Conservation (phyloP, 1,139 yeast species). For the Wickerhamomyces sp. region DNA sequence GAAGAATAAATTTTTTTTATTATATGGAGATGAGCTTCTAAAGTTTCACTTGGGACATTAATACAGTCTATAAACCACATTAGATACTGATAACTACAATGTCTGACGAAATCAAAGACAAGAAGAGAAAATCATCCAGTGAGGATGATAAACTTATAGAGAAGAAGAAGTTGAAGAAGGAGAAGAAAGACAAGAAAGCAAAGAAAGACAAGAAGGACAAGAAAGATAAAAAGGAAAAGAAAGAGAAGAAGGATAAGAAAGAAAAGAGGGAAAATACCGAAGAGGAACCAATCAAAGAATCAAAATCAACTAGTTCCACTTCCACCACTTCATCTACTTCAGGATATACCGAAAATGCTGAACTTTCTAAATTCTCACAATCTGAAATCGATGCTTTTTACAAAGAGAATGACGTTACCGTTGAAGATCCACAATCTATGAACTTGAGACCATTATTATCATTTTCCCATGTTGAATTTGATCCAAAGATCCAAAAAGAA, state of each 20-base stretch:
- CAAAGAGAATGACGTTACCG: slow-evolving; percentile 67
- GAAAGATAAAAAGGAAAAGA: slow-evolving; percentile 38
- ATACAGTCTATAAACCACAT: background rate
- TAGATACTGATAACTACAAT: slow-evolving; percentile 1
- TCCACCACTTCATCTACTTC: slow-evolving; percentile 2
- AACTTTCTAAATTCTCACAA: slow-evolving; percentile 36
- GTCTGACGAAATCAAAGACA: slow-evolving; percentile 31
- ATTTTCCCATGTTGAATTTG: slow-evolving; percentile 59
- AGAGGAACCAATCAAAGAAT: slow-evolving; percentile 34
- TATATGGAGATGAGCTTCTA: slow-evolving; percentile 1
- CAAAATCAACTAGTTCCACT: slow-evolving; percentile 3
- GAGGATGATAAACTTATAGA: slow-evolving; percentile 29
- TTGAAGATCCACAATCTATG: slow-evolving; percentile 60
- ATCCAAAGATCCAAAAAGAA: slow-evolving; percentile 48
- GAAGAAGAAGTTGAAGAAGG: slow-evolving; percentile 41
- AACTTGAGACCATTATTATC: slow-evolving; percentile 64
- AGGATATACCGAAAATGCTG: slow-evolving; percentile 24
- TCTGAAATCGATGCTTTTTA: slow-evolving; percentile 59
- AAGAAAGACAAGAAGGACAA: slow-evolving; percentile 39
- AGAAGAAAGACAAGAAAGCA: slow-evolving; percentile 43
- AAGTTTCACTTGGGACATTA: background rate
- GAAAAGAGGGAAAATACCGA: slow-evolving; percentile 40
- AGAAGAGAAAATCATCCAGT: slow-evolving; percentile 40
- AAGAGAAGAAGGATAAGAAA: slow-evolving; percentile 40
- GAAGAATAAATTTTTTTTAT: background rate